Evolutionary conservation across 306 rosid species (phyloP).

Genomic region (Hippophae tibetana): DNA sequence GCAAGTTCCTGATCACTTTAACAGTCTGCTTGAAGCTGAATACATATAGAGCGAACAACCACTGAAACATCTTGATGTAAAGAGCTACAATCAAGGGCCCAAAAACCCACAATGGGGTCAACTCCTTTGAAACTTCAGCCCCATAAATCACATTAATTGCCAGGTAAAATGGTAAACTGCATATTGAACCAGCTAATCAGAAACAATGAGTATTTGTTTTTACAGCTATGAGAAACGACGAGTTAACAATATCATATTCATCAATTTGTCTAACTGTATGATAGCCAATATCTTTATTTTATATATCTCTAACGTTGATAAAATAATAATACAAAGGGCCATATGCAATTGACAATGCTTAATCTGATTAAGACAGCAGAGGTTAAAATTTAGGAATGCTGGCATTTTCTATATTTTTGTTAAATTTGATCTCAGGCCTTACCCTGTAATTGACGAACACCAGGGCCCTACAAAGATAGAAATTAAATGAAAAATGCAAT

Average conservation of each 20-base stretch:
- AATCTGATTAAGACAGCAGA: too few species aligned
- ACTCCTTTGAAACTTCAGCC: conserved; percentile 68
- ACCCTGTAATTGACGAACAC: too few species aligned
- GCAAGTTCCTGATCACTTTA: conserved; percentile 39
- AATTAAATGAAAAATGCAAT: neutral
- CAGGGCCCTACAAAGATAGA: too few species aligned
- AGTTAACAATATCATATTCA: neutral
- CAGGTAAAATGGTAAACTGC: conserved; percentile 71
- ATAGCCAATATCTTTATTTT: too few species aligned
- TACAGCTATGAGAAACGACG: neutral
- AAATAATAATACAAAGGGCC: too few species aligned
- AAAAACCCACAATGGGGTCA: conserved; percentile 73
- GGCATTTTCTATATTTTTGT: too few species aligned
- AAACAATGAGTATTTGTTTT: neutral
- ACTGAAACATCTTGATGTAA: conserved; percentile 47
- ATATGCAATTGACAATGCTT: too few species aligned
- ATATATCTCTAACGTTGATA: too few species aligned
- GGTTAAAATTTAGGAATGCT: too few species aligned
- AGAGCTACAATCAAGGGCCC: conserved; percentile 63
- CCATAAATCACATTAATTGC: conserved; percentile 53
- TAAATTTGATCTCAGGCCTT: too few species aligned
- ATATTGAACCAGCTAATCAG: conserved; percentile 26
- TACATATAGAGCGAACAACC: conserved; percentile 46
- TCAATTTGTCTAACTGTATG: too few species aligned
- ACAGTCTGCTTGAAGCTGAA: conserved; percentile 71